phyloP scores from a whole-genome alignment of 2,329 filamentous ascomycete species.

The Diaporthe citri region DNA sequence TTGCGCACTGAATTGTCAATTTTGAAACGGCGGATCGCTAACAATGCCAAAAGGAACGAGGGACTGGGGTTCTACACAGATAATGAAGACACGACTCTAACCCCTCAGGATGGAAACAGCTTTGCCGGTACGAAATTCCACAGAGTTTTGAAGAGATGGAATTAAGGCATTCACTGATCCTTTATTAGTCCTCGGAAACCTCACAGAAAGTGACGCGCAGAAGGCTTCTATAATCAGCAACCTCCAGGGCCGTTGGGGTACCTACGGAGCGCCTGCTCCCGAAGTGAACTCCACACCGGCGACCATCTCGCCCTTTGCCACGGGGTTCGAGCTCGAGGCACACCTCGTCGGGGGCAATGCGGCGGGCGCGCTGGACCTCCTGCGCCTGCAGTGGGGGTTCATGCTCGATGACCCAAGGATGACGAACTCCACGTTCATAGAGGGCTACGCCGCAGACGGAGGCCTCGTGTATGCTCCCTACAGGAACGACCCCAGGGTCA shows the following conservation, averaged over 20 bases:
- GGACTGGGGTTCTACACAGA: constrained; percentile 42
- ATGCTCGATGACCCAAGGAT: constrained; percentile 67
- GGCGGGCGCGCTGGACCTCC: constrained; percentile 47
- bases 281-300: constrained; percentile 48
- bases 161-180: not conserved
- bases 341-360: constrained; percentile 46
- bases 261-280: constrained; percentile 43
- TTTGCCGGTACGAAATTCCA: constrained; percentile 33
- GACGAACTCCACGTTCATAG: constrained; percentile 66
- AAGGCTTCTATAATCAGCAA: constrained; percentile 34
- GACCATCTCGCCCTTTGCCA: constrained; percentile 53
- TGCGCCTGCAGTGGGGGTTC: constrained; percentile 56
- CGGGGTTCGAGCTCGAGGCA: constrained; percentile 50
- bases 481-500: constrained; percentile 52
- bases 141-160: too few species aligned
- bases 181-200: constrained; percentile 29
- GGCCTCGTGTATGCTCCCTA: constrained; percentile 63
- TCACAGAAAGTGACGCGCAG: constrained; percentile 35
- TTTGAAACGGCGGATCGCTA: not conserved
- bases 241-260: constrained; percentile 41
- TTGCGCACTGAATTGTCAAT: not conserved
- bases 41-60: not conserved
- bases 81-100: constrained; percentile 40
- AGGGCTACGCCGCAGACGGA: constrained; percentile 61
- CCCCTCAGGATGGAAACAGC: constrained; percentile 43